Base-by-base conservation (phyloP, 2,329 filamentous ascomycete genomes). In the Phialophora macrospora region DNA sequence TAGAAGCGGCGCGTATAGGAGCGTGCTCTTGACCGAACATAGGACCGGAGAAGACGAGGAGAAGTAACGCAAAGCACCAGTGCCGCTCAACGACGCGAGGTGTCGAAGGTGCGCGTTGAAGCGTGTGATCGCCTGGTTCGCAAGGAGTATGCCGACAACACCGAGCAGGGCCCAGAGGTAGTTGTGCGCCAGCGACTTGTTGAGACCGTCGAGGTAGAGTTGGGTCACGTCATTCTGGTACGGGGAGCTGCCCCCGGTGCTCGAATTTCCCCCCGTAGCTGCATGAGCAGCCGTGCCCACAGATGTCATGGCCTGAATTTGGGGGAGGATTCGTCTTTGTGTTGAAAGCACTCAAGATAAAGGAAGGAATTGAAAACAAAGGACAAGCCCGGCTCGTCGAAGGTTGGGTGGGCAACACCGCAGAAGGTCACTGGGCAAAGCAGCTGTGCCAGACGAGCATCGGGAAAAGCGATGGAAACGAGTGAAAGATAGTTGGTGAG, bases 71-170 rank as follows among this genome's bases (percentile, higher is more conserved):
- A 97, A 93, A 28, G 69, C 48, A 20, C 65, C 65, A 1, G 84
- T 89, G 70, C 91, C 89, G 79, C 86, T 89, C 70, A 97, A 84
- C 73, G 88, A 92, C 49, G 90, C 84, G 52, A 96, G 82, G 28
- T 86, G 89, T 69, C 93, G 87, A 44, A 93, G 81, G 74, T 95
- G 89, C 71, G 84, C 86, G 64, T 86, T 81, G 63, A 90, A 78
- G 62, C 85, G 82, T 58, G 87, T 83, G 62, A 81, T 78, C 68
- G 88, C 76, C 67, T 89, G 87, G 85, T 91, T 94, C 68, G 88
- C 72, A 69, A 91, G 82, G 72, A 93, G 82, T 57, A 84, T 82
- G 41, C 77, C 83, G 12, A 89, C 84, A 59, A 93, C 81, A 58
- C 84, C 83, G 60, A 86, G 86, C 76, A 90, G 87, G 30, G 89